Conservation (phyloP, 306 rosid genomes). For the Corylus avellana region DNA sequence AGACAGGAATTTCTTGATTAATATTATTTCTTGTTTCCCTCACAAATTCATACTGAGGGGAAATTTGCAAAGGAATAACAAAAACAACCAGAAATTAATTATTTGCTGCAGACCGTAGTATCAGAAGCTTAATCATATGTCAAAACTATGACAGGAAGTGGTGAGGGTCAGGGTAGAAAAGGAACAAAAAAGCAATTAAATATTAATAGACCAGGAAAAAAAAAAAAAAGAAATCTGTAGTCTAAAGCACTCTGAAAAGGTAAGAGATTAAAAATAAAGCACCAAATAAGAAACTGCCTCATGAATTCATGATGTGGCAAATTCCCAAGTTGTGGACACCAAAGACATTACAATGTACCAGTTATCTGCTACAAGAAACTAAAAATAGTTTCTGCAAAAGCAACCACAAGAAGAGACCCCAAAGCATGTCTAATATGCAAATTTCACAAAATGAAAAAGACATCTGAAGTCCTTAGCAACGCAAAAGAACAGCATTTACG, state of each 20-base stretch:
- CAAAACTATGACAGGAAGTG: neutral
- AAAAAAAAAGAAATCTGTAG: neutral
- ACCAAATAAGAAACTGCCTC: neutral
- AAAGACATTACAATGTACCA: neutral
- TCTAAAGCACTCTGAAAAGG: neutral
- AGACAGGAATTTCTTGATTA: neutral
- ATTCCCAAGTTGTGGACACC: neutral
- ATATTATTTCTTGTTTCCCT: neutral
- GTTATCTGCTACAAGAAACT: neutral
- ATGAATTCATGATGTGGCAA: slow-evolving; percentile 1
- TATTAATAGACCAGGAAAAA: neutral
- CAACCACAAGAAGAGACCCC: neutral
- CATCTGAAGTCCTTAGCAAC: neutral
- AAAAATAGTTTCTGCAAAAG: neutral
- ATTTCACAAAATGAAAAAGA: neutral
- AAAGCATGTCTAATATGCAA: neutral
- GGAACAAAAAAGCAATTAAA: neutral
- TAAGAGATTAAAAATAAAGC: neutral
- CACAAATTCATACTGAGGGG: neutral
- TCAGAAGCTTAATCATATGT: neutral
- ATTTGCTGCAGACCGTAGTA: neutral
- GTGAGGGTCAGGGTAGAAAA: neutral
- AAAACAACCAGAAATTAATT: neutral
- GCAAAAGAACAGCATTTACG: neutral
- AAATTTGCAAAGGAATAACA: neutral